These are phyloP conservation scores for Rhizopus delemar DNA, from an alignment of 371 early-diverging fungal genomes.

Conservation along the genomic window DNA sequence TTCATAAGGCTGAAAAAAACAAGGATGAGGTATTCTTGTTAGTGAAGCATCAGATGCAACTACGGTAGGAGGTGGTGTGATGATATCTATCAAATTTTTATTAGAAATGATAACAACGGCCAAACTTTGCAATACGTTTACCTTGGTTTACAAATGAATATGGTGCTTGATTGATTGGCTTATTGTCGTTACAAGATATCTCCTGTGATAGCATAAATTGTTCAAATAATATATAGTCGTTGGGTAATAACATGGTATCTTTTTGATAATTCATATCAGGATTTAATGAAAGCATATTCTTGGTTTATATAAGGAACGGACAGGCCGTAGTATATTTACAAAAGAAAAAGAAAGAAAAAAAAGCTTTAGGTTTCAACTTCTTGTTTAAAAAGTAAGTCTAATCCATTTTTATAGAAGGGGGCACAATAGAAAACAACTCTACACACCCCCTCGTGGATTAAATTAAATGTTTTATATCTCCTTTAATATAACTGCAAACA, in stretches of 20 bases:
- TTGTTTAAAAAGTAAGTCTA: too few species aligned
- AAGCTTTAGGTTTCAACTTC: too few species aligned
- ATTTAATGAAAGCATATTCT: conserved; percentile 5
- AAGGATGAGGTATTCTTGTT: not conserved
- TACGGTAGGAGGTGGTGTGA: not conserved
- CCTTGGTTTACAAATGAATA: not conserved
- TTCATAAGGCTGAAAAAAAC: not conserved
- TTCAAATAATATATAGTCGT: not conserved
- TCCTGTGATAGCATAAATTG: conserved; percentile 1
- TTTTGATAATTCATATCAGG: not conserved
- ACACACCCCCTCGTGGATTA: too few species aligned
- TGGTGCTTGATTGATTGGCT: not conserved
- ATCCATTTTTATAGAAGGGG: too few species aligned
- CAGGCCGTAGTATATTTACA: not conserved
- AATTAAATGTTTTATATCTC: too few species aligned
- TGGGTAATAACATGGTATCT: not conserved
- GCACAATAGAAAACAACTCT: too few species aligned
- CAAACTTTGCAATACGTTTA: not conserved
- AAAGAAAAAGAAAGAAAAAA: not conserved
- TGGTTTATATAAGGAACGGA: not conserved
- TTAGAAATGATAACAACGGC: too few species aligned
- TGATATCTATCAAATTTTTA: too few species aligned
- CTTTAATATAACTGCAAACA: too few species aligned
- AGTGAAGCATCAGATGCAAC: conserved; percentile 5
- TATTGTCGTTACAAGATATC: not conserved